Conservation (phyloP, 2,329 filamentous ascomycete genomes). For the Claviceps fusiformis region DNA sequence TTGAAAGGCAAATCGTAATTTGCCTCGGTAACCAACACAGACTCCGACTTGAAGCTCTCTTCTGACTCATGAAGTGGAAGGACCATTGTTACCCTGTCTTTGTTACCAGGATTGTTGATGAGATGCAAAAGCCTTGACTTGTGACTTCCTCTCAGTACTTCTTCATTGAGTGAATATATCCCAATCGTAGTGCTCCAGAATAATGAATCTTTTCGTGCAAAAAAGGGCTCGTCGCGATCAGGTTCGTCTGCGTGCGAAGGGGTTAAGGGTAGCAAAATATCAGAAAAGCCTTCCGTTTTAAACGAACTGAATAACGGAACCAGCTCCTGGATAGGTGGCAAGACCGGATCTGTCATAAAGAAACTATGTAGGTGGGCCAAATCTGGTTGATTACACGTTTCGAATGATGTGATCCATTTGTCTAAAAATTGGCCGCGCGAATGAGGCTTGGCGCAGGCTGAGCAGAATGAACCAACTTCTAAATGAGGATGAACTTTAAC, state of each 20-base stretch:
- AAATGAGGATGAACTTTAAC: constrained; percentile 46
- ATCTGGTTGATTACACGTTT: constrained; percentile 67
- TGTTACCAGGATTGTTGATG: constrained; percentile 41
- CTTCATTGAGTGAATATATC: constrained; percentile 34
- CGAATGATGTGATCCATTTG: constrained; percentile 50
- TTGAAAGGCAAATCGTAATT: constrained; percentile 40
- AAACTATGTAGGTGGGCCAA: constrained; percentile 61
- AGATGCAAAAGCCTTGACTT: constrained; percentile 59
- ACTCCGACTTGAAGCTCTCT: constrained; percentile 39
- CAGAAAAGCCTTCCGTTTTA: constrained; percentile 58
- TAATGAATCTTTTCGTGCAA: constrained; percentile 48
- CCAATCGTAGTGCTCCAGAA: constrained; percentile 65
- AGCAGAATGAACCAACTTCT: constrained; percentile 52
- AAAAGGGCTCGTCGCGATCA: constrained; percentile 33
- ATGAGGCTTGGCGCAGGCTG: constrained; percentile 47
- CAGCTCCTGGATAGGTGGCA: constrained; percentile 49
- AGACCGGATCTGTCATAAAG: constrained; percentile 49
- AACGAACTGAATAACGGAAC: constrained; percentile 65
- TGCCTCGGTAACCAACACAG: constrained; percentile 37
- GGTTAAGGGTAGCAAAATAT: constrained; percentile 59
- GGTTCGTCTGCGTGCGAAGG: constrained; percentile 28
- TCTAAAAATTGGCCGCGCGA: constrained; percentile 53
- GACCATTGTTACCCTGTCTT: constrained; percentile 39
- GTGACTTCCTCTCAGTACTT: constrained; percentile 54
- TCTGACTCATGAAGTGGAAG: constrained; percentile 29